Evolutionary conservation across 2,329 filamentous ascomycete genomes (phyloP).

Genomic region (Thielaviopsis ethacetica): DNA sequence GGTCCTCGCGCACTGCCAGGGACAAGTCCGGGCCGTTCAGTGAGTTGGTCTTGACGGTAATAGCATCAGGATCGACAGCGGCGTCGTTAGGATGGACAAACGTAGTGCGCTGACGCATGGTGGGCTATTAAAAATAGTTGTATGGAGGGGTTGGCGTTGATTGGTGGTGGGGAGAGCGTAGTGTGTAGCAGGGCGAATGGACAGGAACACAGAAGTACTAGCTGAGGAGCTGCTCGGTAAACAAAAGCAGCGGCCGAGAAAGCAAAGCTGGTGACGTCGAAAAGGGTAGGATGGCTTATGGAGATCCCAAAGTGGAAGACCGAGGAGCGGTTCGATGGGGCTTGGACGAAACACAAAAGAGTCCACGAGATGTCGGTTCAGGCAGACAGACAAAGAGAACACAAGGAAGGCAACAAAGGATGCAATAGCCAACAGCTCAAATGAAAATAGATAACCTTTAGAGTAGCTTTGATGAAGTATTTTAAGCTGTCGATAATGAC

Average conservation of each 20-base stretch:
- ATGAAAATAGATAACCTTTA: too few relatives aligned
- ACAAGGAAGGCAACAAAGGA: background rate
- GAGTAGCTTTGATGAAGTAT: background rate
- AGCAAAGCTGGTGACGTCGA: background rate
- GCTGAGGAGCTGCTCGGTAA: background rate
- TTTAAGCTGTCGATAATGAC: background rate
- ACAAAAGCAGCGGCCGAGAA: background rate
- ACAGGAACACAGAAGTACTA: background rate
- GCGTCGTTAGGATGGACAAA: slow-evolving; percentile 54
- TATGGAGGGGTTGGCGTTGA: slow-evolving; percentile 1
- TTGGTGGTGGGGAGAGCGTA: background rate
- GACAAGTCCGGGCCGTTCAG: slow-evolving; percentile 38
- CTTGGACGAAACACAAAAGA: background rate
- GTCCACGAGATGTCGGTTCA: background rate
- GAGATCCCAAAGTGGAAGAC: background rate
- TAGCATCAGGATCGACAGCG: slow-evolving; percentile 44
- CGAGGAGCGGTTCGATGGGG: background rate
- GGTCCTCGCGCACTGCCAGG: slow-evolving; percentile 59
- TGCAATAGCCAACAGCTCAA: background rate
- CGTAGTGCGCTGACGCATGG: slow-evolving; percentile 65
- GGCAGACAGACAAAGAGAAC: background rate
- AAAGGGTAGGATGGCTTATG: background rate
- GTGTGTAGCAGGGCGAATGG: background rate
- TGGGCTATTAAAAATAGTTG: slow-evolving; percentile 13
- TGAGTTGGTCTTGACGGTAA: slow-evolving; percentile 39